Conservation (phyloP, 441 rosid genomes). For the Gossypium davidsonii region DNA sequence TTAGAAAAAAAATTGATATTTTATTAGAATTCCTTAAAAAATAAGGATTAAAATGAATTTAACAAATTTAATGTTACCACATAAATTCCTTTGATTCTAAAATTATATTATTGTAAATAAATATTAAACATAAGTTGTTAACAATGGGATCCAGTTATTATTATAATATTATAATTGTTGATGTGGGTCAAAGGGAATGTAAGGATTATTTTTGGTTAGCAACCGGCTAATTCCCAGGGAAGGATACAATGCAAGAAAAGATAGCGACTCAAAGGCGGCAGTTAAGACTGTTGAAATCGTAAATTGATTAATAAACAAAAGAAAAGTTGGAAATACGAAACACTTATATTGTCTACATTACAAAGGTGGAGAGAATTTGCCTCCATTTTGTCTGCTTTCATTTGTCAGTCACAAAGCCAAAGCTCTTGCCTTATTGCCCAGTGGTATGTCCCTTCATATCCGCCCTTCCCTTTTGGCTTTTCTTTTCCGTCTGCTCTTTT, state of each 20-base stretch:
- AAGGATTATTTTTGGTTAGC: no score
- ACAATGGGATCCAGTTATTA: no score
- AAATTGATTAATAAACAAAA: not conserved
- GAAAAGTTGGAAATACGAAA: not conserved
- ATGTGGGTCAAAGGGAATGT: no score
- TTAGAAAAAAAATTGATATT: no score
- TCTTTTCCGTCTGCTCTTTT: slow-evolving; percentile 2
- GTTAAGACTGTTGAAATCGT: not conserved
- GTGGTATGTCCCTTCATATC: slow-evolving; percentile 23
- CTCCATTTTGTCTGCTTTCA: slow-evolving; percentile 26
- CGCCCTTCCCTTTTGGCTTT: slow-evolving; percentile 9
- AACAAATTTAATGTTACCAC: no score
- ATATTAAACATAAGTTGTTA: no score
- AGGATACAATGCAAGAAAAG: not conserved
- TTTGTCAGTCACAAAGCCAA: slow-evolving; percentile 20
- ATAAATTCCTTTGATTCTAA: no score
- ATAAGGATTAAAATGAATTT: no score
- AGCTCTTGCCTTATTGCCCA: slow-evolving; percentile 22
- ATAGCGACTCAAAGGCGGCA: not conserved
- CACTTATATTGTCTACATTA: not conserved
- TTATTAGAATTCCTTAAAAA: no score
- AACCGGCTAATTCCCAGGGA: no score
- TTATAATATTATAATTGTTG: no score
- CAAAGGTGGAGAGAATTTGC: not conserved
- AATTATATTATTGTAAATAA: no score